Base-by-base conservation (phyloP, 1,284 basidiomycete species). In the Cryptococcus sp. region DNA sequence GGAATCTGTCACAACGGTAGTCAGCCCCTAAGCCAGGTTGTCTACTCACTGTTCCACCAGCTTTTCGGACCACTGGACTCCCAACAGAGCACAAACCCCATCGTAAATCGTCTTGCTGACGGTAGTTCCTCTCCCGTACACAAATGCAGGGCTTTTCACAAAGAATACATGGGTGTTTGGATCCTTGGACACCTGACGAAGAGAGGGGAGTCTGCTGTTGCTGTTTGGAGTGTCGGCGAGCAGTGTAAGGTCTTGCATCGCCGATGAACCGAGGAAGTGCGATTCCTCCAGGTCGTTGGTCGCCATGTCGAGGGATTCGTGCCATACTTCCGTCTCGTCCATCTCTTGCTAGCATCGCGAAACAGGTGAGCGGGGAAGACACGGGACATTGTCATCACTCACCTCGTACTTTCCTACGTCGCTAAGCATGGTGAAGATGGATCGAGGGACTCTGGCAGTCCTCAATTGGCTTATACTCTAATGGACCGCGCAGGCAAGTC, bases 271-370 rank as follows among this genome's bases (percentile, higher is more conserved):
- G 8, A 58, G 41, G 19, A 50, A 58, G 41, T 58, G 57, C 15
- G 57, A 58, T 25, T 58, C 57, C 35, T 58, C 52, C 13, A 54
- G 39, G 45, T 58, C 57, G 19, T 53, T 54, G 7, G 47, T 54
- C 16, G 53, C 42, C 4, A 58, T 41, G 49, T 54, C 53, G 19
- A 52, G 42, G 13, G 60, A 59, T 15, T 54, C 43, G 35, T 54
- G 52, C 52, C 52, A 54, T 47, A 47, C 52, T 20, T 54, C 52
- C 5, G 27, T 54, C 19, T 54, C 52, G 35, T 54, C 52, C 8
- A 54, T 22, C 25, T 54, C 43, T 25, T 54, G 43, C 52, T 54
- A 35, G 35, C 19, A 10, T 11, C 20, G 13, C 23, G 20, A 22
- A 23, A 22, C 35, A 22, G 17, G n/a, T n/a, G 15, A 11, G 38